Evolutionary conservation across 805 yeast species (phyloP).

Genomic region (Saccharomycopsis schoenii): DNA sequence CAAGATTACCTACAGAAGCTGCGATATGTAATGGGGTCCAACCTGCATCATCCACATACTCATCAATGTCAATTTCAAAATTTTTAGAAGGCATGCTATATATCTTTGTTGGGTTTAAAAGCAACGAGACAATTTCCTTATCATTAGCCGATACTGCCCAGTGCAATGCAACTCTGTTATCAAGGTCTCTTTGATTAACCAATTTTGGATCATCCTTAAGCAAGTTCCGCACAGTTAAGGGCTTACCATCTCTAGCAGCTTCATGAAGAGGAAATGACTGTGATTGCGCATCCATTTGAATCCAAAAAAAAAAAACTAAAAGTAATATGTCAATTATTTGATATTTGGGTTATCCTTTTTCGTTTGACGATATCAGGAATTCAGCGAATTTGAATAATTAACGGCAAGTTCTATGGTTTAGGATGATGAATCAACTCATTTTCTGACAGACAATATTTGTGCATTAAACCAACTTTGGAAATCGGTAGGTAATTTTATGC

Average conservation of each 20-base stretch:
- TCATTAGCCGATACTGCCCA: constrained; percentile 76
- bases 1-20: constrained; percentile 57
- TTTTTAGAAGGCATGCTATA: constrained; percentile 10
- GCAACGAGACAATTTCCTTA: constrained; percentile 37
- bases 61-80: constrained; percentile 54
- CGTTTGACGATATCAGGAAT: too few species aligned
- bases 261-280: constrained; percentile 34
- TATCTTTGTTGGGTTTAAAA: constrained; percentile 29
- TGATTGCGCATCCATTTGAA: background rate
- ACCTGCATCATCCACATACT: constrained; percentile 60
- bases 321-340: too few species aligned
- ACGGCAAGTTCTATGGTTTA: too few species aligned
- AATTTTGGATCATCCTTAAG: constrained; percentile 40
- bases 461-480: too few species aligned
- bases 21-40: constrained; percentile 89
- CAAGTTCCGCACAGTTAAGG: constrained; percentile 39
- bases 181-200: constrained; percentile 47
- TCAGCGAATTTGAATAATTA: too few species aligned
- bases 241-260: constrained; percentile 57
- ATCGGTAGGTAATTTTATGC: too few species aligned
- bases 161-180: constrained; percentile 72
- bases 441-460: too few species aligned
- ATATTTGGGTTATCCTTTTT: too few species aligned
- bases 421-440: too few species aligned
- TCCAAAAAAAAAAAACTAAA: background rate